These are phyloP conservation scores for Gracilaria vermiculophylla DNA, from an alignment of 23 red algal genomes.

Conservation along the genomic window DNA sequence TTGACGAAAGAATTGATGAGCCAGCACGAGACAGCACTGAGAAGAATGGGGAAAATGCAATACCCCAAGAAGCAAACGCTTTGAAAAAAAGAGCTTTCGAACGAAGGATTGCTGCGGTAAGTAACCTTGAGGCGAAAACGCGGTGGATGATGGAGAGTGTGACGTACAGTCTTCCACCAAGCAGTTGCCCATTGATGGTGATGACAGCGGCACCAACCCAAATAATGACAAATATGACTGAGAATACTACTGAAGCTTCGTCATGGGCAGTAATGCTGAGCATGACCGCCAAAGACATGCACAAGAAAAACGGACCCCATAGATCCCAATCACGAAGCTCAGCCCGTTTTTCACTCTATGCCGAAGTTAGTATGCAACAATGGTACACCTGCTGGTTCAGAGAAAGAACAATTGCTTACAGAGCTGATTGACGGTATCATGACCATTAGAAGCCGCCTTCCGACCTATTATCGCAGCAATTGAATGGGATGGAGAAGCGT, in stretches of 20 bases:
- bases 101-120: not conserved
- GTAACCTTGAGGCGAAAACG: not conserved
- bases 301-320: constrained; percentile 95
- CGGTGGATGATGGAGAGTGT: not conserved
- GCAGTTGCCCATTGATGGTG: constrained; percentile 92
- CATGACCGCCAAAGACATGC: constrained; percentile 90
- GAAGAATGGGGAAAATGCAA: constrained; percentile 84
- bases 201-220: constrained; percentile 92
- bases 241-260: constrained; percentile 86
- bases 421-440: constrained; percentile 70
- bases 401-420: constrained; percentile 12
- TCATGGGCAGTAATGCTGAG: constrained; percentile 76
- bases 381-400: not conserved
- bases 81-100: constrained; percentile 83
- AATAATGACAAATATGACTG: constrained; percentile 92
- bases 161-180: constrained; percentile 80
- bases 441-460: constrained; percentile 74
- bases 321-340: constrained; percentile 99
- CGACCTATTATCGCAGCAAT: constrained; percentile 22
- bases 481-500: not conserved
- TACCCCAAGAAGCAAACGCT: constrained; percentile 97
- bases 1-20: constrained; percentile 72
- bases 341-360: constrained; percentile 71
- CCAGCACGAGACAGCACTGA: constrained; percentile 77
- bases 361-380: not conserved